Evolutionary conservation across 2,329 filamentous ascomycete genomes (phyloP).

Genomic region (Fusarium hostae): DNA sequence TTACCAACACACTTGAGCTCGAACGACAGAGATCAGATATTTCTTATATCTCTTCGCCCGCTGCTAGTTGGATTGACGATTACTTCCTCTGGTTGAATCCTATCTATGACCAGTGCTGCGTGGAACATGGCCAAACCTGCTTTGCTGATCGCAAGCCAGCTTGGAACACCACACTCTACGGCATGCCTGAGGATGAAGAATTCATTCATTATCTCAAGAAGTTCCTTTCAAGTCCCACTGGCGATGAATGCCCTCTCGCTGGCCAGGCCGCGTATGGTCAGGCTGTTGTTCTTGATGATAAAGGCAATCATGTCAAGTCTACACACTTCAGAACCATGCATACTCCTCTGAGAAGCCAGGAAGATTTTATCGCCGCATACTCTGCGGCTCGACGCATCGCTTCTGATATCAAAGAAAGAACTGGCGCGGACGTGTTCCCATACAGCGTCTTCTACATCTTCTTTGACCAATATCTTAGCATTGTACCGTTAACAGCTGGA

Average conservation of each 20-base stretch:
- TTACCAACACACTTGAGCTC: constrained; percentile 91
- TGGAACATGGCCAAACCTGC: constrained; percentile 77
- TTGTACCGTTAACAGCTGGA: constrained; percentile 80
- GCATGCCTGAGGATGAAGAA: constrained; percentile 94
- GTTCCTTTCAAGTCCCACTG: constrained; percentile 84
- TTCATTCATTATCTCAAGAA: constrained; percentile 87
- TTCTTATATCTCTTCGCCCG: constrained; percentile 87
- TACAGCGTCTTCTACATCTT: constrained; percentile 99
- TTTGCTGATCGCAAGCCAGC: constrained; percentile 80
- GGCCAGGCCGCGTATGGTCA: constrained; percentile 88
- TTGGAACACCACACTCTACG: constrained; percentile 89
- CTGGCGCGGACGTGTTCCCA: constrained; percentile 87
- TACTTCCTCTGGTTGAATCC: constrained; percentile 98
- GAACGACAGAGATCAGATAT: constrained; percentile 90
- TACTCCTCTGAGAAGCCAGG: constrained; percentile 84
- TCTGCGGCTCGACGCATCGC: constrained; percentile 89
- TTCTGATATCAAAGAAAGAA: constrained; percentile 74
- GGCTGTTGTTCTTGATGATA: constrained; percentile 80
- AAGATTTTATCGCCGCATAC: constrained; percentile 93
- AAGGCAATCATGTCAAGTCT: constrained; percentile 75
- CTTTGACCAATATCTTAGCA: constrained; percentile 95
- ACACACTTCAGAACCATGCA: constrained; percentile 94
- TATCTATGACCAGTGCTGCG: constrained; percentile 75
- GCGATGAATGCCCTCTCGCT: constrained; percentile 85
- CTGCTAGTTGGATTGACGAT: constrained; percentile 97